Evolutionary conservation across 2,329 filamentous ascomycete genomes (phyloP).

Genomic region (Alternaria gansuensis): DNA sequence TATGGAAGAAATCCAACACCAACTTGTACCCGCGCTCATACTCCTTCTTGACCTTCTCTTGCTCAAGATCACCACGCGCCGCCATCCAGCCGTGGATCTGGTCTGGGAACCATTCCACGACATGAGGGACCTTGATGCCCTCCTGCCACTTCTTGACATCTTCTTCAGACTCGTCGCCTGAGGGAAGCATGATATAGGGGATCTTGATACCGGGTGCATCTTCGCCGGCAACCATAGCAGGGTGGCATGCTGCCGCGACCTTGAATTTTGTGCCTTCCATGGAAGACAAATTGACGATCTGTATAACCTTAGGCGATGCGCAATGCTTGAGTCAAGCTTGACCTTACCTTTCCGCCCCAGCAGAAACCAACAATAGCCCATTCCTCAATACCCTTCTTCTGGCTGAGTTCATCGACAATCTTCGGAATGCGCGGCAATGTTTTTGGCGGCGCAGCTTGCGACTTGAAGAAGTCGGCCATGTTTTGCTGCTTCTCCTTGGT

Average conservation of each 20-base stretch:
- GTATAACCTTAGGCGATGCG: background rate
- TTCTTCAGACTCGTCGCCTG: conserved; percentile 64
- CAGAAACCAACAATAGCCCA: conserved; percentile 71
- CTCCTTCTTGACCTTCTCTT: conserved; percentile 59
- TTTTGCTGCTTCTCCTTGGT: conserved; percentile 68
- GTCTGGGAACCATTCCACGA: conserved; percentile 60
- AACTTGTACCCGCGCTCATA: conserved; percentile 62
- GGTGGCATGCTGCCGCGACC: conserved; percentile 65
- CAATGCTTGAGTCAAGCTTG: background rate
- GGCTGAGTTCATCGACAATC: conserved; percentile 64
- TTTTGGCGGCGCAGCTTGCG: conserved; percentile 65
- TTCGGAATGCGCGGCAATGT: conserved; percentile 65
- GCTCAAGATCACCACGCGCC: conserved; percentile 57
- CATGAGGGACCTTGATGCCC: conserved; percentile 57
- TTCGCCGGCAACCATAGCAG: conserved; percentile 67
- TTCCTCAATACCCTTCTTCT: conserved; percentile 58
- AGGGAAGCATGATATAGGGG: conserved; percentile 66
- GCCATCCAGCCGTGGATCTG: conserved; percentile 60
- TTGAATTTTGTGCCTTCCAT: conserved; percentile 64
- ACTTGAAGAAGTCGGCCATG: conserved; percentile 67
- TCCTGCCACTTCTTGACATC: conserved; percentile 62
- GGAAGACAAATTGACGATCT: conserved; percentile 66
- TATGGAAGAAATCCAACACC: conserved; percentile 62
- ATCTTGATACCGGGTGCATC: conserved; percentile 66
- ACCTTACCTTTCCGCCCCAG: conserved; percentile 64